Evolutionary conservation across 768 basidiomycete genomes (phyloP).

Genomic region (Gymnopilus junonius): DNA sequence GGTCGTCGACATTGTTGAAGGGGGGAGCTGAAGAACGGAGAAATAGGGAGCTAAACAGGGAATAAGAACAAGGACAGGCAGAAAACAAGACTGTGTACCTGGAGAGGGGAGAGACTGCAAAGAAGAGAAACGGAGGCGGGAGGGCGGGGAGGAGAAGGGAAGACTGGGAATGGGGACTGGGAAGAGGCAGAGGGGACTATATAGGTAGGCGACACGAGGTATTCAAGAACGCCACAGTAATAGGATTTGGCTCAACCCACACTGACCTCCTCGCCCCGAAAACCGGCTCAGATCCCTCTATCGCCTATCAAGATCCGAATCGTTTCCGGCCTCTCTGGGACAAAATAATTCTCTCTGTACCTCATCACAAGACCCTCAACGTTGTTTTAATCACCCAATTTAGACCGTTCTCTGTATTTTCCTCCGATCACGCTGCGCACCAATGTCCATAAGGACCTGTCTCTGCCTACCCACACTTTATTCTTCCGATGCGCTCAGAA

Average conservation of each 20-base stretch:
- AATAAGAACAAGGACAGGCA: slow-evolving; percentile 26
- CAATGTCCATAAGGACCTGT: slow-evolving; percentile 18
- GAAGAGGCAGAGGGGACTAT: slow-evolving; percentile 29
- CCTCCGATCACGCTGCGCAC: slow-evolving; percentile 29
- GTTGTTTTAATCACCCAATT: slow-evolving; percentile 50
- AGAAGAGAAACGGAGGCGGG: slow-evolving; percentile 43
- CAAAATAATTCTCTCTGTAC: slow-evolving; percentile 14
- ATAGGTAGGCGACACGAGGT: slow-evolving; percentile 22
- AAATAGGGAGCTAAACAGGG: slow-evolving; percentile 29
- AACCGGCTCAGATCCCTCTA: slow-evolving; percentile 33
- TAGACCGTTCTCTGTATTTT: slow-evolving; percentile 15
- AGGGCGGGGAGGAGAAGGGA: slow-evolving; percentile 32
- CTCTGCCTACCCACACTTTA: slow-evolving; percentile 15
- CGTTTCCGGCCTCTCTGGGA: slow-evolving; percentile 35
- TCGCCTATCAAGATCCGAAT: slow-evolving; percentile 51
- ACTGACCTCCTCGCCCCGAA: slow-evolving; percentile 29
- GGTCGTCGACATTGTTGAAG: slow-evolving; percentile 32
- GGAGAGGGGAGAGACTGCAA: slow-evolving; percentile 35
- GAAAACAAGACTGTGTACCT: slow-evolving; percentile 27
- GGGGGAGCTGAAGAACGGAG: slow-evolving; percentile 27
- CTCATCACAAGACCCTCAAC: slow-evolving; percentile 33
- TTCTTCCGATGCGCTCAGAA: slow-evolving; percentile 5
- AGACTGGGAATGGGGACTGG: slow-evolving; percentile 31
- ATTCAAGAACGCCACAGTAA: slow-evolving; percentile 4
- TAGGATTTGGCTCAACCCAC: slow-evolving; percentile 6